A percentile compares a stretch with the other conserved stretches of the same genome.
Evolutionary conservation across 768 basidiomycete species (phyloP).

Genomic region (Leccinum uliginosum): DNA sequence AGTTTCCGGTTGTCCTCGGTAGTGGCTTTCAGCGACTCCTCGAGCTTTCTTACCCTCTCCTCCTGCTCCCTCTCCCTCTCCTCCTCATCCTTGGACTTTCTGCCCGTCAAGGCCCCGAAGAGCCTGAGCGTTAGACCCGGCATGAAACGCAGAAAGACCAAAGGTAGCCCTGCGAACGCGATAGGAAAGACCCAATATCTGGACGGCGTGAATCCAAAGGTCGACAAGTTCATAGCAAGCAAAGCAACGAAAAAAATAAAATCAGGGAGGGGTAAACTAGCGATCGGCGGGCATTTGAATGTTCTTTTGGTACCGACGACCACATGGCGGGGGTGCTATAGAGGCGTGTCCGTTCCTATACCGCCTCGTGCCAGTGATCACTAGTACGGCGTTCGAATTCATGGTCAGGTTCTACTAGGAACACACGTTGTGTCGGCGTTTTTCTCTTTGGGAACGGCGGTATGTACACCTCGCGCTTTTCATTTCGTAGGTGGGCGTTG

Average conservation of each 20-base stretch:
- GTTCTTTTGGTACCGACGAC: slow-evolving; percentile 13
- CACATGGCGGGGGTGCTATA: slow-evolving; percentile 27
- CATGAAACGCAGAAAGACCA: slow-evolving; percentile 19
- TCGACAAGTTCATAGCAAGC: slow-evolving; percentile 30
- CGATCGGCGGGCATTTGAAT: slow-evolving; percentile 25
- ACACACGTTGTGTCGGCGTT: slow-evolving; percentile 25
- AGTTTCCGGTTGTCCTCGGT: slow-evolving; percentile 18
- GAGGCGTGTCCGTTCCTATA: slow-evolving; percentile 17
- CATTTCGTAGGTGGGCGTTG: slow-evolving; percentile 13
- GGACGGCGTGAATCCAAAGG: slow-evolving; percentile 24
- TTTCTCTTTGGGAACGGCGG: not conserved
- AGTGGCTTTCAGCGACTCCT: slow-evolving; percentile 2
- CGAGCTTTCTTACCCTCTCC: slow-evolving; percentile 15
- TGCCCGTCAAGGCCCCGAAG: not conserved
- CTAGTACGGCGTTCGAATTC: no score
- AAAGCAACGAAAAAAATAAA: slow-evolving; percentile 7
- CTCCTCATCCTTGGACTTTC: slow-evolving; percentile 20
- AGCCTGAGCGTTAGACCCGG: not conserved
- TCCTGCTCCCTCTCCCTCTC: slow-evolving; percentile 12
- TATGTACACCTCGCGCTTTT: slow-evolving; percentile 16
- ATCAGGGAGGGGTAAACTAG: not conserved
- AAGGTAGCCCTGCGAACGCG: slow-evolving; percentile 26
- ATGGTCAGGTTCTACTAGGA: no score
- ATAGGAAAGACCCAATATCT: slow-evolving; percentile 27
- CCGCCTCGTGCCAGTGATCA: slow-evolving; percentile 18